Evolutionary conservation across 164 flowering plant species (phyloP), one percentile per base, ranked within the genome.

Genomic region (Litsea cubeba): DNA sequence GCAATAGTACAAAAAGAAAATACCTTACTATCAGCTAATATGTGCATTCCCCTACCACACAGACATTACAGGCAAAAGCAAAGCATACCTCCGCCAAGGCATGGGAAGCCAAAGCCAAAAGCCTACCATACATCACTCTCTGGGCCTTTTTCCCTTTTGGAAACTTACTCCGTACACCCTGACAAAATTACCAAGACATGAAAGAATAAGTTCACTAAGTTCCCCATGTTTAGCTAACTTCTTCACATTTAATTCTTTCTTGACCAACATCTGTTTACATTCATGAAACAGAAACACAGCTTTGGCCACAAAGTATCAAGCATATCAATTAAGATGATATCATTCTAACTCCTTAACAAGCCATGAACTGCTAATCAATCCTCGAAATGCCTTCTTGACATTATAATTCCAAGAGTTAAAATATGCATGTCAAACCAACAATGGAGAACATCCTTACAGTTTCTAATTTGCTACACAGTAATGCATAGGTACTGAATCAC

Each of bases 31-130:
- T 30, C 65, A 72, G 25, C 40, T 64, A 32, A 64, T 71, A 35
- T 62, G 1, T 50, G 28, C 50, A 40, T 5, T 32, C 1, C 25
- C 25, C 40, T 54, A 74, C 12, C 10, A 54, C 4, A 12, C 22
- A 35, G 40, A 35, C 30, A 54, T 15, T 15, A 54, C 0, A 54
- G 10, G 57, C 2, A 70, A 40, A 23, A 62, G 1, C 72, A 78
- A 65, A 66, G 30, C 77, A 63, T 84, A 94, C 99, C 94, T 96
- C 94, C 24, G 97, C 98, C 80, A 96, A 83, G 62, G 93, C 93
- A 87, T 94, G 99, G n/a, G 97, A 94, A 77, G 99, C 98, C 87
- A 91, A 81, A 65, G 88, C 88, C 88, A 94, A 79, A 86, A 96
- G 79, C 83, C 97, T 86, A 30, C 81, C 85, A 81, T 85, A 88